Conservation (phyloP, 371 early-diverging fungal genomes). For the Coemansia sp. region DNA sequence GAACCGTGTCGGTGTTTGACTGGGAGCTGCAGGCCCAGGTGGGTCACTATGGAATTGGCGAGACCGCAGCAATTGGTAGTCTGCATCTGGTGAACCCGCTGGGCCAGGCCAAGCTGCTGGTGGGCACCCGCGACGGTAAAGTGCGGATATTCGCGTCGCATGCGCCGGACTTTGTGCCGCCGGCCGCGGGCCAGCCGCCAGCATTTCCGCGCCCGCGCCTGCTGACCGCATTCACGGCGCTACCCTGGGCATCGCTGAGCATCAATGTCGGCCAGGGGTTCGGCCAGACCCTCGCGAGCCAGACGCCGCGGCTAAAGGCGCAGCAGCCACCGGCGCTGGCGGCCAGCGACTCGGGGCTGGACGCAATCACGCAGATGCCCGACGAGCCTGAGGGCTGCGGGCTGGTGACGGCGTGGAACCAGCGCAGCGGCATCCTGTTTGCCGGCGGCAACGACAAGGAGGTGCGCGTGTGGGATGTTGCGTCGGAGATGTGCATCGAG, state of each 20-base stretch:
- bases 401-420: slow-evolving; percentile 50
- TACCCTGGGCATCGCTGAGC: slow-evolving; percentile 34
- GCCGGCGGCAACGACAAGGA: slow-evolving; percentile 47
- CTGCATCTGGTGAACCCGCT: slow-evolving; percentile 89
- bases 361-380: not conserved
- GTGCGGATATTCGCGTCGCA: slow-evolving; percentile 52
- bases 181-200: slow-evolving; percentile 6
- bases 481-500: slow-evolving; percentile 46
- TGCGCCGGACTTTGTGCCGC: slow-evolving; percentile 47
- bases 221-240: slow-evolving; percentile 37
- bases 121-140: slow-evolving; percentile 56
- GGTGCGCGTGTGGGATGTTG: slow-evolving; percentile 52
- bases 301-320: slow-evolving; percentile 19
- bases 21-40: slow-evolving; percentile 40
- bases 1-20: slow-evolving; percentile 48
- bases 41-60: slow-evolving; percentile 17
- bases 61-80: slow-evolving; percentile 58
- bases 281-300: not conserved
- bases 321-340: slow-evolving; percentile 3
- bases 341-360: not conserved
- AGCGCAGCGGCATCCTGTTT: slow-evolving; percentile 43
- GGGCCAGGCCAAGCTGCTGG: slow-evolving; percentile 76
- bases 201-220: slow-evolving; percentile 39
- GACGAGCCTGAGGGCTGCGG: slow-evolving; percentile 15
- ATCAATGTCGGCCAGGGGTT: not conserved